phyloP scores from a whole-genome alignment of 1,139 yeast genomes.

The Pichia inconspicua region DNA sequence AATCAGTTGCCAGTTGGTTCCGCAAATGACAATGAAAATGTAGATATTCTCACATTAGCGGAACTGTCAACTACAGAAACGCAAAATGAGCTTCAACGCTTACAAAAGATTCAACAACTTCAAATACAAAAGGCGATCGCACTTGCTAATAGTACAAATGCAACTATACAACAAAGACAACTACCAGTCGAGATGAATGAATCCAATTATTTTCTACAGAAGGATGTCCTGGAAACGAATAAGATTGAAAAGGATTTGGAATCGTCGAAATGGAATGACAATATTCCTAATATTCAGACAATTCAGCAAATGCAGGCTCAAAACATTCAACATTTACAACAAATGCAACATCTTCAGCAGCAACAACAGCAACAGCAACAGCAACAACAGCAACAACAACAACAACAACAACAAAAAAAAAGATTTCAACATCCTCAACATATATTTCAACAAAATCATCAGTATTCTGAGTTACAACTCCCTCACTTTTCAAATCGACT shows the following conservation, averaged over 20 bases:
- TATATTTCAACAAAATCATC: not conserved
- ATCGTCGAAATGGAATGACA: not conserved
- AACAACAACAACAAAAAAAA: not conserved
- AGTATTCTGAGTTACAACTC: not conserved
- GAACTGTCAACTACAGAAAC: not conserved
- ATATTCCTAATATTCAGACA: not conserved
- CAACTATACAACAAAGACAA: not conserved
- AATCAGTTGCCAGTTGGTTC: not conserved
- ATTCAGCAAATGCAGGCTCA: not conserved
- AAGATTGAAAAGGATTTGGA: not conserved
- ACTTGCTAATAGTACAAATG: not conserved
- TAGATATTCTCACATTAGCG: not conserved
- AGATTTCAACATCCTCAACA: not conserved
- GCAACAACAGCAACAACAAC: not conserved
- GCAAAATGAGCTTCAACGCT: constrained; percentile 2
- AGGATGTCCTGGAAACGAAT: not conserved
- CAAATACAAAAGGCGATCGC: constrained; percentile 2
- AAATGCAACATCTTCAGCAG: not conserved
- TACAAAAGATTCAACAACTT: constrained; percentile 2
- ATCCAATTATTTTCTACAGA: not conserved
- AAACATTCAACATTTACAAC: not conserved
- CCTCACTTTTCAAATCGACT: not conserved
- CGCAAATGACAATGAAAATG: not conserved
- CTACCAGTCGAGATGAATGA: not conserved
- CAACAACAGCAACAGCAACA: not conserved